Percentiles rank a stretch among this genome's conserved stretches.
Evolutionary conservation across 768 basidiomycete genomes (phyloP).

Genomic region (Sarcodon sp.): DNA sequence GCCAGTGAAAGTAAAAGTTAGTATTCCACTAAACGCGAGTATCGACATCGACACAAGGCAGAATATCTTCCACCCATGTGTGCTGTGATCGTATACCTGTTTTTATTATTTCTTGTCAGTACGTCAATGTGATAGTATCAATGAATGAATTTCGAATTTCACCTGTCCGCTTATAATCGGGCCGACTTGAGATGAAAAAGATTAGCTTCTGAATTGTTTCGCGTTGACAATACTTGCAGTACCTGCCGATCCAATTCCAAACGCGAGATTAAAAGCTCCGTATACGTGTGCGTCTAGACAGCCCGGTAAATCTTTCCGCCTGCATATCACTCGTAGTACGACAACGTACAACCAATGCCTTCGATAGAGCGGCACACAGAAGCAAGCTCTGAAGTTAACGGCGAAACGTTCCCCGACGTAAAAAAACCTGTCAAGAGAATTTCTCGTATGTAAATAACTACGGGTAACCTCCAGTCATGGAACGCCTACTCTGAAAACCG

Average conservation of each 20-base stretch:
- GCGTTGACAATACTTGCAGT: slow-evolving; percentile 11
- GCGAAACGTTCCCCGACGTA: slow-evolving; percentile 42
- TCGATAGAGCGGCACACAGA: slow-evolving; percentile 38
- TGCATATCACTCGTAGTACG: not conserved
- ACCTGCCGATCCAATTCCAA: slow-evolving; percentile 53
- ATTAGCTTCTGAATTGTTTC: slow-evolving; percentile 1
- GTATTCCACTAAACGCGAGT: too few species aligned
- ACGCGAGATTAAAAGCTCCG: slow-evolving; percentile 62
- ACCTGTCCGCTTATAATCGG: slow-evolving; percentile 63
- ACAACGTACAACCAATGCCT: slow-evolving; percentile 52
- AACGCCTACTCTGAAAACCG: slow-evolving; percentile 39
- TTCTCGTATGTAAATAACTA: not conserved
- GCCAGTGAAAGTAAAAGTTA: too few species aligned
- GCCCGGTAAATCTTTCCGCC: not conserved
- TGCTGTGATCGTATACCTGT: slow-evolving; percentile 47
- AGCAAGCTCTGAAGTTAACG: slow-evolving; percentile 56
- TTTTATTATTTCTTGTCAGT: not conserved
- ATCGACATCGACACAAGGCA: slow-evolving; percentile 35
- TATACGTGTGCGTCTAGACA: slow-evolving; percentile 60
- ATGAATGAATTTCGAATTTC: slow-evolving; percentile 6
- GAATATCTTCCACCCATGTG: slow-evolving; percentile 47
- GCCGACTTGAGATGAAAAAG: slow-evolving; percentile 33
- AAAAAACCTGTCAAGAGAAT: slow-evolving; percentile 37
- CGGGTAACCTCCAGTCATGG: not conserved
- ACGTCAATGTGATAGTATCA: not conserved